phyloP scores from a whole-genome alignment of 2,329 filamentous ascomycete genomes.

The Thielaviopsis musarum region DNA sequence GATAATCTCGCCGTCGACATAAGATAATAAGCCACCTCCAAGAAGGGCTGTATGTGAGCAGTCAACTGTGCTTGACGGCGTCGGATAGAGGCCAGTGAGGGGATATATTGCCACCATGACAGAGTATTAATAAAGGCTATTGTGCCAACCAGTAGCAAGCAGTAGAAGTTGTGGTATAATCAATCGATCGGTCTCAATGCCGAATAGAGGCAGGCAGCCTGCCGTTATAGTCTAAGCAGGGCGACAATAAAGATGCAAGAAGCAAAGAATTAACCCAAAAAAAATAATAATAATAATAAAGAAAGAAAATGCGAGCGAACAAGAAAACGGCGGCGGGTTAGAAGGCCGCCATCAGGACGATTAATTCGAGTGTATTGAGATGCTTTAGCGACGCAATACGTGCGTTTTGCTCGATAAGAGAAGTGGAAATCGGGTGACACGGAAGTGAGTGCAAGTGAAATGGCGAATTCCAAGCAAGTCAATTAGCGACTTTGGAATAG shows the following conservation, averaged over 20 bases:
- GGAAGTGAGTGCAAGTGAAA: no score
- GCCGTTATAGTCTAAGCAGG: not conserved
- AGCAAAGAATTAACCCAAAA: not conserved
- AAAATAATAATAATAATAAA: not conserved
- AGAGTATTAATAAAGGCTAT: not conserved
- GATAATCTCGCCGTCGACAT: constrained; percentile 4
- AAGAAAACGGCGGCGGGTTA: constrained; percentile 1
- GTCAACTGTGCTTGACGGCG: constrained; percentile 4
- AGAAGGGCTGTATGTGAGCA: constrained; percentile 8
- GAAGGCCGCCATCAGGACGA: not conserved
- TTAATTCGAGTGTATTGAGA: not conserved
- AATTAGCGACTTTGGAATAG: no score
- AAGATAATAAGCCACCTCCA: constrained; percentile 8
- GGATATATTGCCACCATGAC: constrained; percentile 3
- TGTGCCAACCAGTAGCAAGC: not conserved
- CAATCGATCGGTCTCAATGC: no score
- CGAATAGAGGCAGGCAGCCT: not conserved
- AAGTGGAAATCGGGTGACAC: no score
- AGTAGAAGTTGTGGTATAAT: no score
- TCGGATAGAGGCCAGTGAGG: not conserved
- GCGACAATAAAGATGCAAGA: not conserved
- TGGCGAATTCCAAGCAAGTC: no score
- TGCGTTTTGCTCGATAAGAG: no score
- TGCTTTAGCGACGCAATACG: not conserved
- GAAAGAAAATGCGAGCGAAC: not conserved